Evolutionary conservation across 2,329 filamentous ascomycete genomes (phyloP), one percentile per base, ranked within the genome.

Genomic region (Fusarium anthophilum): DNA sequence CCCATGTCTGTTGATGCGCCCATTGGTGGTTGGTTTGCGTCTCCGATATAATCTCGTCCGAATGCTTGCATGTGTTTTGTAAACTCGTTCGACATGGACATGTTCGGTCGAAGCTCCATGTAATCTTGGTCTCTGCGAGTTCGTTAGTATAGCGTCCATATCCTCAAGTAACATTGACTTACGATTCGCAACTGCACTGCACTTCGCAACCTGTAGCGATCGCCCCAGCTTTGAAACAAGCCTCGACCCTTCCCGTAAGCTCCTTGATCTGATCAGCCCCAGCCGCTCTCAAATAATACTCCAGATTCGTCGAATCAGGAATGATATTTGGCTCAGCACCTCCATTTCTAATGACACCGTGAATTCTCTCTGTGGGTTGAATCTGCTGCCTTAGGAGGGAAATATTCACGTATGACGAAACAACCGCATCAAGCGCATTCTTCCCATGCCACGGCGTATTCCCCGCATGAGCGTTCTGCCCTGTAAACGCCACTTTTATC

Each of bases 361-460:
- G 80, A 70, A 88, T 84, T 12, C 86, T 79, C 62, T 87, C 86
- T 8, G 86, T 85, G 0, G 88, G 86, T 70, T 85, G 83, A 8
- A 88, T 84, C 76, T 91, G 89, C 77, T 91, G 89, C 2, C 89
- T 84, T 11, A 91, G 81, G 1, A 88, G 82, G 0, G 86, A 85
- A 8, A 91, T 78, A 48, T 81, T 82, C 59, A 84, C 85, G 72
- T 87, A 87, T 1, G 83, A 85, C 1, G 83, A 82, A 6, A 91
- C 82, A 28, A 89, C 76, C 1, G 88, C 89, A 72, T 91, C 89
- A 1, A 91, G 83, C 0, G 89, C 89, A 75, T 91, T 91, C 72
- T 88, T 83, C 0, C 89, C 89, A 10, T 88, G 82, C 88, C 88
- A 91, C 0, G 89, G 89, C n/a, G 82, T 86, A 7, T 86, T 85